phyloP scores from a whole-genome alignment of 192 early-diverging fungal species.

The Chytriomyces confervae region DNA sequence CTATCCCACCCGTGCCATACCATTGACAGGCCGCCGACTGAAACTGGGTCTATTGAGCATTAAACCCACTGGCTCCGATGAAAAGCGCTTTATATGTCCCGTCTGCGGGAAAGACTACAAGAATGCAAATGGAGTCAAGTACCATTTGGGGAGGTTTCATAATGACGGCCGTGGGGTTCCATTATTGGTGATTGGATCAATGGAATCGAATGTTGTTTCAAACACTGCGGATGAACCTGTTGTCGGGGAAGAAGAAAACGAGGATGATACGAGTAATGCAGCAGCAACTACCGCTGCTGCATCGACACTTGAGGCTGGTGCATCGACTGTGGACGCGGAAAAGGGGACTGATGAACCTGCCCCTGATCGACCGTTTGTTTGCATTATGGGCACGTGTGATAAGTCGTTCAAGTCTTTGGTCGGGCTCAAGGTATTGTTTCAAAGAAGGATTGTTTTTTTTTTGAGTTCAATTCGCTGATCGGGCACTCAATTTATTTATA shows the following conservation, averaged over 20 bases:
- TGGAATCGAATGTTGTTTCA: not conserved
- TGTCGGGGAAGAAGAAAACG: not conserved
- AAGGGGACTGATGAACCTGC: conserved; percentile 15
- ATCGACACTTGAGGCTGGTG: not conserved
- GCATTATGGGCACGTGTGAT: conserved; percentile 84
- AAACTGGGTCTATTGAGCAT: conserved; percentile 10
- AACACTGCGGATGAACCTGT: not conserved
- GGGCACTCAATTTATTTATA: not conserved
- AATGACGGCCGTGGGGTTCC: conserved; percentile 19
- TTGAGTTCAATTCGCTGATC: not conserved
- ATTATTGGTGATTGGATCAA: not conserved
- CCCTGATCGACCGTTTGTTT: conserved; percentile 48
- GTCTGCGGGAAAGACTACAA: conserved; percentile 75
- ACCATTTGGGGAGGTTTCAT: conserved; percentile 79
- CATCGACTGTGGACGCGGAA: not conserved
- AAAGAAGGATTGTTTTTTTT: not conserved
- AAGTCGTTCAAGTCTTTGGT: conserved; percentile 95
- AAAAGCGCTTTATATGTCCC: conserved; percentile 21
- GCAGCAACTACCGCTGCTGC: not conserved
- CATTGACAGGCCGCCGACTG: conserved; percentile 8
- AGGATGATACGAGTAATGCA: not conserved
- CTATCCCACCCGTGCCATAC: not conserved
- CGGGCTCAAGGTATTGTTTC: conserved; percentile 69
- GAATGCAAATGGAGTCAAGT: conserved; percentile 95
- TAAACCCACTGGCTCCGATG: not conserved